Conservation (phyloP, 495 filamentous ascomycete genomes). For the Staphylotrichum longicolle region DNA sequence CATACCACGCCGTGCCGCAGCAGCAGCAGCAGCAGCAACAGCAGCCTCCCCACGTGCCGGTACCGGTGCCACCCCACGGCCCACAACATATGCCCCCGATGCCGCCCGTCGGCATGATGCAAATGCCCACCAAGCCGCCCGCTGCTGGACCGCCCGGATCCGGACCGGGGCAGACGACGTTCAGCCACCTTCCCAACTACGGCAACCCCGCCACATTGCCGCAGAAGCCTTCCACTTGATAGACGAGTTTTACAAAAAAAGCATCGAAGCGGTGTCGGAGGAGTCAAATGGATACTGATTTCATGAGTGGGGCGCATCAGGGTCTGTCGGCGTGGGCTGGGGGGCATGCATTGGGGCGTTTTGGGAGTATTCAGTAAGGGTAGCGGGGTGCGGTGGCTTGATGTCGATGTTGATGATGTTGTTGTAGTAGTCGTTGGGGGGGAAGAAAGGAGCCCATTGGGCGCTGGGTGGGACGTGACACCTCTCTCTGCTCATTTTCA, state of each 20-base stretch:
- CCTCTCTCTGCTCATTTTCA: too few relatives aligned
- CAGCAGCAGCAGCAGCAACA: constrained; percentile 8
- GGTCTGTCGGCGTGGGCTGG: background rate
- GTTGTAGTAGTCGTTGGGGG: too few relatives aligned
- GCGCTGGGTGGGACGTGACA: too few relatives aligned
- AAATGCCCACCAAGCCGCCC: constrained; percentile 37
- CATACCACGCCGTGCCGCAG: constrained; percentile 38
- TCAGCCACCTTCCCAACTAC: constrained; percentile 52
- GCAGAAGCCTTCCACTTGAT: constrained; percentile 50
- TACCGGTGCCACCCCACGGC: constrained; percentile 17
- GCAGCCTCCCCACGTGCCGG: constrained; percentile 17
- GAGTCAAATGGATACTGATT: constrained; percentile 22
- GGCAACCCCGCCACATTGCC: constrained; percentile 56
- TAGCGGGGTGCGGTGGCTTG: constrained; percentile 2
- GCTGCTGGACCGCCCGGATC: constrained; percentile 29
- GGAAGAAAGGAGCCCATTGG: too few relatives aligned
- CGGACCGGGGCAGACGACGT: constrained; percentile 38
- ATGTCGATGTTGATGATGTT: constrained; percentile 1
- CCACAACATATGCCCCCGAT: constrained; percentile 32
- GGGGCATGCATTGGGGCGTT: constrained; percentile 32
- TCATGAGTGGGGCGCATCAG: constrained; percentile 23
- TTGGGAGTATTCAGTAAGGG: constrained; percentile 17
- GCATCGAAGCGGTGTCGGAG: constrained; percentile 22
- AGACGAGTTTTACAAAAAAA: constrained; percentile 19
- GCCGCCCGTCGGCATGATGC: constrained; percentile 26